phyloP scores from a whole-genome alignment of 2,329 filamentous ascomycete genomes.

The Venturia aucupariae region DNA sequence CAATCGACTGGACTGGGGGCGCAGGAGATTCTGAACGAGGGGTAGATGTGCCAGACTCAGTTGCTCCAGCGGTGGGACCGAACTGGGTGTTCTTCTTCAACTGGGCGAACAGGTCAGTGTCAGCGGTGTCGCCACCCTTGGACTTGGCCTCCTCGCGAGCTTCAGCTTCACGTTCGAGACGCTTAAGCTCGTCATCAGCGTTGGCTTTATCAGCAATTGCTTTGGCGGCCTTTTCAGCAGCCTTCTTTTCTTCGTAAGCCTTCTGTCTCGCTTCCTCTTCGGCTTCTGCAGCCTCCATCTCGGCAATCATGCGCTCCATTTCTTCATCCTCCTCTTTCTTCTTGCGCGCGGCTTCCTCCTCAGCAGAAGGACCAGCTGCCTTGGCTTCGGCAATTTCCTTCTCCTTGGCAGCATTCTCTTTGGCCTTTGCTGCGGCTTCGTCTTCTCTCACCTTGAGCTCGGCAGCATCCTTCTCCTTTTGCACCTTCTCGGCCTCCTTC shows the following conservation, averaged over 20 bases:
- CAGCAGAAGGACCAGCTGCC: conserved; percentile 16
- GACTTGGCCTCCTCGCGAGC: conserved; percentile 36
- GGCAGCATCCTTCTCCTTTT: conserved; percentile 24
- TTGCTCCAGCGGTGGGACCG: conserved; percentile 34
- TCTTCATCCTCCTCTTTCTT: conserved; percentile 17
- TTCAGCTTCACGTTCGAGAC: conserved; percentile 40
- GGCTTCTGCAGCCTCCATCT: conserved; percentile 20
- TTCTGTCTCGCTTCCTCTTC: conserved; percentile 41
- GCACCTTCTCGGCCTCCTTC: conserved; percentile 30
- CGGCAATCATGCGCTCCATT: conserved; percentile 14
- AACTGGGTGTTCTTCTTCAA: conserved; percentile 39
- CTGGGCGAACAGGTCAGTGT: conserved; percentile 34
- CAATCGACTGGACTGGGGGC: conserved; percentile 40
- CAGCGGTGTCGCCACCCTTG: conserved; percentile 30
- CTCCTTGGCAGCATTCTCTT: conserved; percentile 24
- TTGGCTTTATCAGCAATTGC: conserved; percentile 44
- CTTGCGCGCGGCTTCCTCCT: conserved; percentile 23
- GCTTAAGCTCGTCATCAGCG: conserved; percentile 44
- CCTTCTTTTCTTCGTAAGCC: conserved; percentile 63
- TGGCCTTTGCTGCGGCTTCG: conserved; percentile 16
- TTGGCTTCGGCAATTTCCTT: conserved; percentile 25
- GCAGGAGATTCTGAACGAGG: conserved; percentile 37
- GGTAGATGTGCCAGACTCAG: conserved; percentile 26
- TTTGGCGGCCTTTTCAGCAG: conserved; percentile 44
- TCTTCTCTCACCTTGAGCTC: conserved; percentile 20